Base-by-base conservation (phyloP, 2,329 filamentous ascomycete genomes). In the Apiospora pterosperma region DNA sequence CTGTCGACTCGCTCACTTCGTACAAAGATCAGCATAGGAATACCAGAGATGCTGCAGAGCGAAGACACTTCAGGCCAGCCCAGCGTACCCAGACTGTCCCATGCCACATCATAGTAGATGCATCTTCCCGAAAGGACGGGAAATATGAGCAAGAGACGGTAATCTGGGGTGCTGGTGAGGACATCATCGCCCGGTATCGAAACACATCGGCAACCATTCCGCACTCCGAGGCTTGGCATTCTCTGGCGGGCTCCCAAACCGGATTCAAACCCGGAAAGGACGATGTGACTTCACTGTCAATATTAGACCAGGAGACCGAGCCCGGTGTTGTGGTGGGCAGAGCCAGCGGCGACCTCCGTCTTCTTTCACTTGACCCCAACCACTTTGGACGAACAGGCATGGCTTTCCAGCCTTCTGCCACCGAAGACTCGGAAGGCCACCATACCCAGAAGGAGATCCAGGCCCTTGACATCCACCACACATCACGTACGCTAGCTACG, bases 121-220 rank as follows among this genome's bases (percentile, higher is more conserved):
- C 82, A 6, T 70, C 77, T 31, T 71, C 79, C 7, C 71, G 77
- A 34, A 70, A 74, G 5, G 72, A 71, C 14, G 72, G 73, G n/a
- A 73, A 73, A 14, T 58, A 62, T 11, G 66, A 68, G 5, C 72
- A 80, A 31, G 85, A 87, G 71, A 67, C 84, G 14, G 74, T 85
- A 0, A 79, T 81, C 1, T 84, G 80, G 74, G 84, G 84, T 0
- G 81, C 79, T 0, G 84, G 85, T 0, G 83, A 86, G 71, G 79
- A 85, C 31, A 70, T 87, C 34, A 73, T 84, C 5, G 78, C 80
- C 3, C 75, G 82, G 25, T 73, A 77, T 31, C 78, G 79, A 23
- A 70, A 48, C 21, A 73, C 69, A 12, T 67, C 69, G 6, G 72
- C 66, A 4, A 67, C 59, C 5, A 63, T 44, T 2, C 42, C 65